Evolutionary conservation across 2,329 filamentous ascomycete genomes (phyloP).

Genomic region (Verticillium nonalfalfae): DNA sequence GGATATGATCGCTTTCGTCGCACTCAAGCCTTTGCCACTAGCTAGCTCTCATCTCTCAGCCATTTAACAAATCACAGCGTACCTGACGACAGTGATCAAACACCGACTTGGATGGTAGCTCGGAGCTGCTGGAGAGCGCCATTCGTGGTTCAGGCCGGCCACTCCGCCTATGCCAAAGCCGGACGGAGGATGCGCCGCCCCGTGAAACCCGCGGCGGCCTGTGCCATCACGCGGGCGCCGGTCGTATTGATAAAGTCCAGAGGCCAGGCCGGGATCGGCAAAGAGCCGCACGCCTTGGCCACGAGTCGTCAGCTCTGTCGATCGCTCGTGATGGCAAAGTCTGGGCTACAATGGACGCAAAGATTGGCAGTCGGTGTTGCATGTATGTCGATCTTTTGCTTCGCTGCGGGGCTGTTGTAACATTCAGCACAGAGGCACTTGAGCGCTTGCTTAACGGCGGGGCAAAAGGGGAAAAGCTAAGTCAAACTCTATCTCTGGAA

Average conservation of each 20-base stretch:
- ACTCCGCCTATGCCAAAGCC: background rate
- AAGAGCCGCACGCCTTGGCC: conserved; percentile 1
- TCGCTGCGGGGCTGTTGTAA: background rate
- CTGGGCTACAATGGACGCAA: background rate
- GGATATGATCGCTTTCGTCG: too few species aligned
- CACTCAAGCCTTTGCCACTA: background rate
- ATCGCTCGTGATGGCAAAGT: background rate
- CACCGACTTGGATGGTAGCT: background rate
- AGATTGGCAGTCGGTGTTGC: background rate
- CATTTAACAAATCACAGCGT: background rate
- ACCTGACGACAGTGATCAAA: background rate
- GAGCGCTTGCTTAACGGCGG: background rate
- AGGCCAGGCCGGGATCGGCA: background rate
- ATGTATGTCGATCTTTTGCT: background rate
- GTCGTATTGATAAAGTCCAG: background rate
- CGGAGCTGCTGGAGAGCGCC: background rate
- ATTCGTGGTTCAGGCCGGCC: background rate
- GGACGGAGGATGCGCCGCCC: background rate
- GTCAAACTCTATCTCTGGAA: background rate
- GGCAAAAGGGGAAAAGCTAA: background rate
- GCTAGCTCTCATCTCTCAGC: background rate
- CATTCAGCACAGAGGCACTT: background rate
- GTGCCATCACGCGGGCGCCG: background rate
- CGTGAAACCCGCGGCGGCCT: background rate
- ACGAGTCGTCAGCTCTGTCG: conserved; percentile 1